Base-by-base conservation (phyloP, 768 basidiomycete genomes). In the Kockovaella imperatae region DNA sequence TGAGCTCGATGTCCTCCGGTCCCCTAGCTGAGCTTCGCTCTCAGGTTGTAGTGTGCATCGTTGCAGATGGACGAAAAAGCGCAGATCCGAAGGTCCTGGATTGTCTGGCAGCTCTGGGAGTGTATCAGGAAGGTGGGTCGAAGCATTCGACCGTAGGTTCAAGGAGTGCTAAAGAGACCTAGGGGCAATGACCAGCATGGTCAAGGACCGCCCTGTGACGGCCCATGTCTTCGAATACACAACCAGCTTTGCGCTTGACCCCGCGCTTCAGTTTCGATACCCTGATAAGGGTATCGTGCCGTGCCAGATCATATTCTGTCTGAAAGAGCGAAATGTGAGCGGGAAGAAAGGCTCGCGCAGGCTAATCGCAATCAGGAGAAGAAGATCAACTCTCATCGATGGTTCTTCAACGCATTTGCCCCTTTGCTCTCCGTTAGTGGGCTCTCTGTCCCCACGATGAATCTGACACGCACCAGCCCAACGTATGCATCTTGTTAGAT, bases 361-460 rank as follows among this genome's bases (percentile, higher is more conserved):
- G 34, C 15, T 26, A n/a, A n/a, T n/a, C n/a, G 3, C 17, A 14
- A 39, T 20, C 18, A 59, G 67, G 84, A 87, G 67, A 90, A 91
- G 76, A 95, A 96, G 74, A 91, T 96, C 65, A 96, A 95, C 68
- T 87, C 84, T 39, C 90, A 95, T 62, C 77, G 91, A 40, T 96
- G 91, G 91, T 93, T 91, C 71, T 95, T 97, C 72, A 96, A 95
- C 66, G 91, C 88, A 0, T 86, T 96, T 67, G 85, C 79, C 0
- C 77, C 83, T 0, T 74, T 91, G 67, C 71, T 96, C 24, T 84
- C 86, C 73, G 86, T 84, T 34, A n/a, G 77, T 59, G 1, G 10
- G 3, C 8, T 17, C 1, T 15, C n/a, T n/a, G n/a, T n/a, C n/a
- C n/a, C n/a, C n/a, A n/a, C n/a, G n/a, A n/a, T n/a, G n/a, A n/a